Base-by-base conservation (phyloP, 2,329 filamentous ascomycete species). In the Fusarium kyushuense region DNA sequence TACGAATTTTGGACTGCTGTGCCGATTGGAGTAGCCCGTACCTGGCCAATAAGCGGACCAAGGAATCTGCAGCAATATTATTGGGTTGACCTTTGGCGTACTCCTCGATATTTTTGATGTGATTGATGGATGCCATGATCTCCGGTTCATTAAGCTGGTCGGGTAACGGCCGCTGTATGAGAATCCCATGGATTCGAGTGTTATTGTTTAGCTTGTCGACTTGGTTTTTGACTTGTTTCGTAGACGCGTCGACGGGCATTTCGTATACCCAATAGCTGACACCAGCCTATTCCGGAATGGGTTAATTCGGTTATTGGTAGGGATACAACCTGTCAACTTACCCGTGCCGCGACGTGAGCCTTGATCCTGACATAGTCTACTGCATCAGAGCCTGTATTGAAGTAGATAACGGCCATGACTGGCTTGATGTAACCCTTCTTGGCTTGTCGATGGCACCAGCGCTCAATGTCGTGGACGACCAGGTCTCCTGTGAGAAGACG, bases 261-360 rank as follows among this genome's bases (percentile, higher is more conserved):
- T 55, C 53, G 5, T 55, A 55, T 21, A 55, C 53, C 53, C 53
- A 49, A 21, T 55, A 55, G 19, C 19, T 21, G 10, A 55, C 27
- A 5, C 53, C 53, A n/a, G 53, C 53, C 53, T 55, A 27, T 41
- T 33, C 3, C 27, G 3, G 16, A 2, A 9, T 33, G 19, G 2
- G 19, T 55, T 14, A 41, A 35, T 33, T 13, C 11, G 11, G 52
- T 1, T 30, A 1, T 14, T 16, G 2, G 13, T 16, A 32, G 17
- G 6, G 11, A 27, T 27, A 1, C 9, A 32, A 5, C 38, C 19
- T 21, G 25, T 8, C 27, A 9, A 55, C 53, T 41, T 55, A 55
- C 53, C 6, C 43, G 33, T 27, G 53, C 43, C 21, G 53, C 53
- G 21, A 55, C 43, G 7, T 55, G 53, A 11, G 53, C 53, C 10